Base-by-base conservation (phyloP, 306 rosid species). In the Fragaria iinumae region DNA sequence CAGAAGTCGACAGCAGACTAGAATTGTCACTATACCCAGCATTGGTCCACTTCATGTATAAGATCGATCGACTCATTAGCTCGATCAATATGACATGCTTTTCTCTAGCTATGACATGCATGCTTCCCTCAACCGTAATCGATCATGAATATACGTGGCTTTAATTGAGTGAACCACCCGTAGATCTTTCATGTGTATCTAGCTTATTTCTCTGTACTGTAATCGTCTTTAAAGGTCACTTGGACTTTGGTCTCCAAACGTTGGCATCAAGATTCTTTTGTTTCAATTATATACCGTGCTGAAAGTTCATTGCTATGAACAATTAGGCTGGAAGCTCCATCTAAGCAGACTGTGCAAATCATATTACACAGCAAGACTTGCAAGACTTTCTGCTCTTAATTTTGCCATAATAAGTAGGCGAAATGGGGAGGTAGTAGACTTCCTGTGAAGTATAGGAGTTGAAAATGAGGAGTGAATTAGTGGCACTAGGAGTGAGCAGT, bases 401-500 rank as follows among this genome's bases (percentile, higher is more conserved):
- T 4, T 18, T 4, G 36, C 36, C 36, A 32, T 32, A 32, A 32
- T 17, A 50, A 50, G 56, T 50, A 50, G 21, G 21, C 8, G 23
- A 52, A 52, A 18, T 20, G 21, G 6, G 59, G 73, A 29, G 55
- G 44, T 57, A 43, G 14, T 38, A 38, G 8, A 11, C 44, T 8
- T 50, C 56, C 56, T 4, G 32, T 38, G 56, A 71, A 43, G 45
- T 57, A 50, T 11, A 67, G 59, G 67, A 47, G 36, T 50, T 25
- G 57, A n/a, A 34, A 41, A 39, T 18, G 20, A 34, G 57, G 4
- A 43, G 39, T 27, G 39, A 12, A 50, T 18, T 38, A 5, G 45
- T 14, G 39, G 38, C 47, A 63, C 53, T 2, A 44, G 72, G 72
- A 83, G 75, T 85, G 93, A 87, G 89, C 85, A 83, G 88, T 80